Conservation (phyloP, 2,329 filamentous ascomycete species). For the Dryadomyces quercivorus region DNA sequence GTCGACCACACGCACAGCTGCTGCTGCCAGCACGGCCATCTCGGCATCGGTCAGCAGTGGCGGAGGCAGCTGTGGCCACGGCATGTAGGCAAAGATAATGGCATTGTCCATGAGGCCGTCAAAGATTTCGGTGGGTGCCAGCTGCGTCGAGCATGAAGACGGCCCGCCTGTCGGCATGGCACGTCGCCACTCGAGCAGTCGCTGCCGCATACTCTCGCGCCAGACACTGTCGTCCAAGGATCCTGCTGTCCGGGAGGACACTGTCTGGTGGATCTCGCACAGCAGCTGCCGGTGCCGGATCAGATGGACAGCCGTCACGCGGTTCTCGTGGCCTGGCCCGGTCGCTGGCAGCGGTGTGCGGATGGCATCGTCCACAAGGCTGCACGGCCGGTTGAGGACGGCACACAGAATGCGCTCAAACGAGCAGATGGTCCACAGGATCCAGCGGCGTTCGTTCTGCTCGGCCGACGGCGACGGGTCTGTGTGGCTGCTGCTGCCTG, state of each 20-base stretch:
- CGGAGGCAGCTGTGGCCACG: not conserved
- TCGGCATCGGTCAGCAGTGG: not conserved
- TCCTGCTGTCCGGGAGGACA: not conserved
- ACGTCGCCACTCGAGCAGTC: not conserved
- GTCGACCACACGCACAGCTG: not conserved
- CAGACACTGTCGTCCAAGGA: not conserved
- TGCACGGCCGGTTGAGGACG: not conserved
- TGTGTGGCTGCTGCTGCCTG: not conserved
- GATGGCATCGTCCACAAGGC: not conserved
- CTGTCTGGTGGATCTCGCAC: not conserved
- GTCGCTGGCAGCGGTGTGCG: not conserved
- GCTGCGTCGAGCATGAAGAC: not conserved
- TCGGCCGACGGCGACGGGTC: not conserved
- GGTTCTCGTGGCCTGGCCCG: not conserved
- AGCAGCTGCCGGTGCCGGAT: not conserved
- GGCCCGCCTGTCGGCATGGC: not conserved
- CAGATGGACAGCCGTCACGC: not conserved
- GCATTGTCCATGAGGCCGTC: not conserved
- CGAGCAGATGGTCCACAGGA: not conserved
- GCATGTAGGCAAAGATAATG: not conserved
- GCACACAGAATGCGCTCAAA: not conserved
- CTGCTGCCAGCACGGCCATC: not conserved
- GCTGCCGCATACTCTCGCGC: not conserved
- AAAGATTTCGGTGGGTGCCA: not conserved
- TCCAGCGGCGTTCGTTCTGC: not conserved